Conservation (phyloP, 2,329 filamentous ascomycete genomes). For the Fusarium buharicum region DNA sequence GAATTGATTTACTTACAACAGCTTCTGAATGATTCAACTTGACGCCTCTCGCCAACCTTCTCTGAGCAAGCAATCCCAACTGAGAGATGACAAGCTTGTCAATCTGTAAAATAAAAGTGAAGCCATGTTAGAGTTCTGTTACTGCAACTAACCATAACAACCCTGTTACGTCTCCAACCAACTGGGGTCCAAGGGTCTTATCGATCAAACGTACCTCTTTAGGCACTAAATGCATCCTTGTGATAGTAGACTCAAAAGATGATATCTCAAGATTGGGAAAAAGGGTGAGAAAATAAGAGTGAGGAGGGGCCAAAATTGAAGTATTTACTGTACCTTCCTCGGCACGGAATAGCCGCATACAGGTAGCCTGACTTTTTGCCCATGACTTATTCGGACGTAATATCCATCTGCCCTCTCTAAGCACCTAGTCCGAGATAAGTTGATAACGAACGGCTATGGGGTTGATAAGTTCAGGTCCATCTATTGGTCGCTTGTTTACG, state of each 20-base stretch:
- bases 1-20: slow-evolving; percentile 63
- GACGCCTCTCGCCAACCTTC: slow-evolving; percentile 85
- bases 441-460: slow-evolving; percentile 17
- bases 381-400: slow-evolving; percentile 22
- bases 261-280: neutral
- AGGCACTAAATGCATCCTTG: slow-evolving; percentile 59
- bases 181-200: slow-evolving; percentile 26
- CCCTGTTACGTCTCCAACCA: slow-evolving; percentile 27
- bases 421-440: slow-evolving; percentile 12
- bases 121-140: slow-evolving; percentile 18
- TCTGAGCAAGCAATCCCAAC: slow-evolving; percentile 86
- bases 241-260: slow-evolving; percentile 10
- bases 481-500: slow-evolving; percentile 22
- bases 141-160: slow-evolving; percentile 22
- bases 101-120: slow-evolving; percentile 65
- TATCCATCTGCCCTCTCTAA: slow-evolving; percentile 9
- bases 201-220: slow-evolving; percentile 56
- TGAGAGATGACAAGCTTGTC: slow-evolving; percentile 97
- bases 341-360: slow-evolving; percentile 31
- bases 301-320: slow-evolving; percentile 2
- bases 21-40: slow-evolving; percentile 92
- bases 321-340: slow-evolving; percentile 14
- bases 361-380: slow-evolving; percentile 27
- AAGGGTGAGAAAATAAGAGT: neutral
- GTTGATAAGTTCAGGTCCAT: slow-evolving; percentile 28